Base-by-base conservation (phyloP, 2,329 filamentous ascomycete species). In the Onygenales sp. region DNA sequence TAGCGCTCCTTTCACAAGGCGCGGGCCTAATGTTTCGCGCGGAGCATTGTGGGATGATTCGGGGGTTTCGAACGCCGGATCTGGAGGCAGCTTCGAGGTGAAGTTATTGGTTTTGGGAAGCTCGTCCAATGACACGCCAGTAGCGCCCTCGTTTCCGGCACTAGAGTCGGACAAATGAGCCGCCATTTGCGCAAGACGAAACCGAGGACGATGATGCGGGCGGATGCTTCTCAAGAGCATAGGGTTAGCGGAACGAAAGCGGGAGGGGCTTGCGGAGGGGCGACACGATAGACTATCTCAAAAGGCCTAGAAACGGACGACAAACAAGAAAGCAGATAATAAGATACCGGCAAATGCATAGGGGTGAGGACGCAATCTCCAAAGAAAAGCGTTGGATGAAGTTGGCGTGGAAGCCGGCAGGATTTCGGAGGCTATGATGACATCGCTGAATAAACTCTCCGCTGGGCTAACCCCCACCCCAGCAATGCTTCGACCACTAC, bases 1-100 rank as follows among this genome's bases (percentile, higher is more conserved):
- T 49, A 92, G 72, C 3, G 93, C 92, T 55, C 84, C 82, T 65
- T 85, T 88, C 42, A 98, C 93, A 67, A 89, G 78, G 48, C 91
- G 86, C 13, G 93, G 92, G 0, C 81, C 79, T 48, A 97, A 84
- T 37, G 85, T 74, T 53, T 86, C 79, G 62, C 92, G 83, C 1
- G 89, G 85, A 0, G 88, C 89, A 60, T 82, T 80, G 69, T 97
- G 88, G 0, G 92, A 96, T 55, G 80, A 79, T 56, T 83, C 79
- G 0, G 93, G 90, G 0, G 89, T 94, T 13, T 89, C 85, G 65
- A 87, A 95, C 32, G 80, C 72, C 9, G 84, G 70, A 65, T 98
- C 93, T 7, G 89, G 71, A 2, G 91, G 88, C 3, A 96, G 74
- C 50, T 79, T 81, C 2, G 74, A 71, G 1, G 83, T 86, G 66